These are phyloP conservation scores for Coniferiporia weirii DNA, from an alignment of 1,284 basidiomycete genomes.

Conservation along the genomic window DNA sequence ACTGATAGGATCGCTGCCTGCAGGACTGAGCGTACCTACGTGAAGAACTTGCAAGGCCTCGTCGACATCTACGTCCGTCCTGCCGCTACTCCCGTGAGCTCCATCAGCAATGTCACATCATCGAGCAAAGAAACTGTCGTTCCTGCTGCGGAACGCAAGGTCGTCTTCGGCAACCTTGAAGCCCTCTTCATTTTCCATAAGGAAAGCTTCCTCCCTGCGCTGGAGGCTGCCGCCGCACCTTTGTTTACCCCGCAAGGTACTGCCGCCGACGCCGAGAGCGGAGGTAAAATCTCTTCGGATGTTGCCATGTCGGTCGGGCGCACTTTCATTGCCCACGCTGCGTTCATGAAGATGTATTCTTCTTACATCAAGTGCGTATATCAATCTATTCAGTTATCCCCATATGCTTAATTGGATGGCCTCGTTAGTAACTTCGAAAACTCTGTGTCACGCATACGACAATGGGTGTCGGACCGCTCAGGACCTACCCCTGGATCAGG, in stretches of 20 bases:
- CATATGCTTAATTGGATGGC: constrained; percentile 16
- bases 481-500: constrained; percentile 35
- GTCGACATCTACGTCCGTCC: constrained; percentile 95
- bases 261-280: constrained; percentile 52
- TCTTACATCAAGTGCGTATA: constrained; percentile 87
- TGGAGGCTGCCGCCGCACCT: constrained; percentile 71
- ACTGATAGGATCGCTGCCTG: constrained; percentile 19
- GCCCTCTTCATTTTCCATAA: constrained; percentile 89
- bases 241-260: constrained; percentile 48
- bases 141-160: constrained; percentile 83
- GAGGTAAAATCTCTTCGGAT: constrained; percentile 67
- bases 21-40: constrained; percentile 94
- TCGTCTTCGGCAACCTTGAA: constrained; percentile 92
- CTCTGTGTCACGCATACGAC: constrained; percentile 78
- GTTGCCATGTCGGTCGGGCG: constrained; percentile 83
- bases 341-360: constrained; percentile 97
- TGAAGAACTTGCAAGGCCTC: constrained; percentile 87
- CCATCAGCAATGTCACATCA: constrained; percentile 56
- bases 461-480: constrained; percentile 66
- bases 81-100: constrained; percentile 64
- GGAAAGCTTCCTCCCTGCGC: constrained; percentile 85
- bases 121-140: constrained; percentile 80
- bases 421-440: constrained; percentile 83
- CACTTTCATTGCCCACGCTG: constrained; percentile 88
- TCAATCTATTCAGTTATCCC: constrained; percentile 6